Percentiles rank a stretch among this genome's conserved stretches.
These are phyloP conservation scores for Myxozyma melibiosi DNA, from an alignment of 805 yeast species.

Conservation along the genomic window DNA sequence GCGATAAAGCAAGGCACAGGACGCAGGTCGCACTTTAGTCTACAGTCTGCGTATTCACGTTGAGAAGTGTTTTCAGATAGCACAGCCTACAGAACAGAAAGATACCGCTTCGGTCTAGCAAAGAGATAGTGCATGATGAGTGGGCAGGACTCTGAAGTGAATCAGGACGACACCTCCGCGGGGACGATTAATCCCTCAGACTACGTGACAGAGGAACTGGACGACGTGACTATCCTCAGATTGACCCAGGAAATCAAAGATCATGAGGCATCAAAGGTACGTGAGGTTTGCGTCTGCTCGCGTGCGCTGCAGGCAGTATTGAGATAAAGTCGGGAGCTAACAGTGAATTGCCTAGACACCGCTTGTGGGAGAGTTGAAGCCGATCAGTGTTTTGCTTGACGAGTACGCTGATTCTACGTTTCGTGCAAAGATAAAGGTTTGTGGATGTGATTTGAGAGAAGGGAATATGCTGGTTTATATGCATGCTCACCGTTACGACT, in stretches of 20 bases:
- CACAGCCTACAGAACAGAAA: too few relatives aligned
- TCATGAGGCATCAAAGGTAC: slow-evolving; percentile 30
- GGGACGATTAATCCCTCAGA: too few relatives aligned
- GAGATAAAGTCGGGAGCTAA: not conserved
- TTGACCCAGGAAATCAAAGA: slow-evolving; percentile 34
- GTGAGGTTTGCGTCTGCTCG: not conserved
- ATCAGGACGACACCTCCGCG: too few relatives aligned
- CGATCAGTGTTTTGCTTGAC: slow-evolving; percentile 19
- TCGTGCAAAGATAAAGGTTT: slow-evolving; percentile 26
- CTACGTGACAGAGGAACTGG: slow-evolving; percentile 29
- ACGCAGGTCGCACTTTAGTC: too few relatives aligned
- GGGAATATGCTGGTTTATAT: too few relatives aligned
- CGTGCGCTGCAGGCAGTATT: not conserved
- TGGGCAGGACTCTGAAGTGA: too few relatives aligned
- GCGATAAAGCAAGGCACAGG: too few relatives aligned
- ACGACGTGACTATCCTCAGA: slow-evolving; percentile 32
- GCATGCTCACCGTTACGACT: not conserved
- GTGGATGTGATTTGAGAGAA: too few relatives aligned
- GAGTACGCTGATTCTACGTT: slow-evolving; percentile 31
- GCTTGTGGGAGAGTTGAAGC: slow-evolving; percentile 26
- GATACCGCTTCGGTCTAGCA: too few relatives aligned
- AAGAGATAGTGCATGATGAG: too few relatives aligned
- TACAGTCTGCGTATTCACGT: too few relatives aligned
- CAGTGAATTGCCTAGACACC: slow-evolving; percentile 14
- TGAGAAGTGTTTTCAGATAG: too few relatives aligned